phyloP scores from a whole-genome alignment of 108 stramenopile genomes.

The Cyclostephanos invisitatus region DNA sequence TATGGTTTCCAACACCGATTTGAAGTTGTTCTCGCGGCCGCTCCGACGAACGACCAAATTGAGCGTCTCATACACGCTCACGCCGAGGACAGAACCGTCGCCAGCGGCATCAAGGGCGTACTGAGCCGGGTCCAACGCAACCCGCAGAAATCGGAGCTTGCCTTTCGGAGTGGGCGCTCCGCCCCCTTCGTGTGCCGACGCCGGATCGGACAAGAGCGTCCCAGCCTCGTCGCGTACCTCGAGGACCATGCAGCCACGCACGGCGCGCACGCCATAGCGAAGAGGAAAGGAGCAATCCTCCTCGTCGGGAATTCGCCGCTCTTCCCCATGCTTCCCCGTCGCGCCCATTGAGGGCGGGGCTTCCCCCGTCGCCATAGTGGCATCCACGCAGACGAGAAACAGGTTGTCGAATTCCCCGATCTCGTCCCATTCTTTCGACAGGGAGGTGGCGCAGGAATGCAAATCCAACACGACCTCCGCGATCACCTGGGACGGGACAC shows the following conservation, averaged over 20 bases:
- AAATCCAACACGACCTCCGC: slow-evolving; percentile 86
- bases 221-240: slow-evolving; percentile 88
- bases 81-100: slow-evolving; percentile 56
- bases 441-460: slow-evolving; percentile 68
- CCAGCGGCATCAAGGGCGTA: slow-evolving; percentile 65
- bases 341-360: slow-evolving; percentile 52
- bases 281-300: slow-evolving; percentile 82
- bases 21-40: slow-evolving; percentile 95
- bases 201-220: slow-evolving; percentile 81
- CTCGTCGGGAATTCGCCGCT: slow-evolving; percentile 71
- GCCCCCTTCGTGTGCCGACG: slow-evolving; percentile 31
- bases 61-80: slow-evolving; percentile 65
- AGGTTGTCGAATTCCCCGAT: slow-evolving; percentile 91
- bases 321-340: slow-evolving; percentile 42
- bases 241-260: slow-evolving; percentile 85
- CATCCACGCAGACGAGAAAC: slow-evolving; percentile 85
- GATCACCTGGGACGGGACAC: slow-evolving; percentile 70
- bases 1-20: slow-evolving; percentile 91
- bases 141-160: slow-evolving; percentile 71
- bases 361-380: slow-evolving; percentile 62
- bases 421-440: slow-evolving; percentile 92
- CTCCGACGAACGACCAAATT: slow-evolving; percentile 92
- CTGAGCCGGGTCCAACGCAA: slow-evolving; percentile 90
- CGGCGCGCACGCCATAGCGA: slow-evolving; percentile 69
- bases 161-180: slow-evolving; percentile 25